Evolutionary conservation across 1,284 basidiomycete species (phyloP), one percentile per base, ranked within the genome.

Genomic region (Stygiomarasmius scandens): DNA sequence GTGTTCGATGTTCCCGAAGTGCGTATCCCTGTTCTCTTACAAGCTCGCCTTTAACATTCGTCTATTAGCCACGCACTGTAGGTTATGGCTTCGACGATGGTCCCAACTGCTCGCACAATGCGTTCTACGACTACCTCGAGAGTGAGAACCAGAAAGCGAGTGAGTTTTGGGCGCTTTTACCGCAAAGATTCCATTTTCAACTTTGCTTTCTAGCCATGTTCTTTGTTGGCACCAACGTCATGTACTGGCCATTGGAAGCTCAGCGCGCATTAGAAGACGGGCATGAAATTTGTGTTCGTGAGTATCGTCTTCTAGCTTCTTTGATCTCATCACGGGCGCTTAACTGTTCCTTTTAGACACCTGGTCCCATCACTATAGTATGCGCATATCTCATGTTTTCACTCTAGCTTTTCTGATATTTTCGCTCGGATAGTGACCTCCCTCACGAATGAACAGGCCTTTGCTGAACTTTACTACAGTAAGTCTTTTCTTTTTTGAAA

Each of bases 401-500:
- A 10, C 34, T 9, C 8, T 41, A 25, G 2, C 10, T n/a, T 20
- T 9, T 16, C 4, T 36, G 6, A 27, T 2, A 25, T 46, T 2
- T 2, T 3, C 27, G 19, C 32, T 34, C 27, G 9, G 23, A 27
- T 53, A 83, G 81, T 90, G 73, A 94, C 92, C 8, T 79, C 87
- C 10, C 78, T 92, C 45, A 74, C 81, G 41, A 93, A 88, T 68
- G 77, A 85, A 64, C 74, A 91, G 65, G 89, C 87, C 25, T 90
- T 93, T 49, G 90, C 91, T 14, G 91, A 93, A 70, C 78, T 95
- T 41, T 91, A 86, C 55, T 94, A 92, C 77, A 87, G 80, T 82
- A 58, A 44, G 81, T 70, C 4, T 9, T 20, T 3, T 22, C 23
- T 11, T 4, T 38, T 19, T 56, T 51, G 32, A 12, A 53, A 14